Base-by-base conservation (phyloP, 31 red algal genomes). In the Bonnemaisonia californica region DNA sequence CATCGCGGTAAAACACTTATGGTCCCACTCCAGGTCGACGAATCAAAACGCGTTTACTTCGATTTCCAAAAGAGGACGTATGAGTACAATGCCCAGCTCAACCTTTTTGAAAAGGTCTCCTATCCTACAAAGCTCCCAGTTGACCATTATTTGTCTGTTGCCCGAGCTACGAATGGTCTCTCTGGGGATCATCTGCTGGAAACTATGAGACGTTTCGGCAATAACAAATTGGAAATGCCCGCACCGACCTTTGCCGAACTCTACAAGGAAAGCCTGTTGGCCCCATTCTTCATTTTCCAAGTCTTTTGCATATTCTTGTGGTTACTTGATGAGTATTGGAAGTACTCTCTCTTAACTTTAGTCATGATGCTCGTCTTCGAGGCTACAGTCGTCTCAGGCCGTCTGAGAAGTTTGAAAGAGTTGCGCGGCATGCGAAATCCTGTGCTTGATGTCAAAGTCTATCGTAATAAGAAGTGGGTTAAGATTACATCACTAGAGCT, bases 281-380 rank as follows among this genome's bases (percentile, higher is more conserved):
- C 93, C 4, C 97, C 97, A 3, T 95, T 99, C 62, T 99, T 99
- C 56, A 79, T 95, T 47, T 99, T 99, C 72, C 95, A 97, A 65
- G 85, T 99, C 2, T 96, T 96, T 61, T 96, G 97, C 80, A 82
- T 96, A 36, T 81, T 96, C 59, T 75, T 99, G 1, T 99, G 97
- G 97, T 63, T 91, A 31, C 69, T 99, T 1, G 97, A 99, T 54
- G 93, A 95, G 59, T 91, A 95, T 56, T 96, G 93, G 93, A 86
- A 91, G 48, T 99, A 94, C 66, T 93, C 93, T 21, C 80, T 96
- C 16, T 56, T 94, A 74, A 96, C 97, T 7, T 71, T 99, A 57
- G 84, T 45, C 35, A 96, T 96, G 93, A 91, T 99, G 88, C 66
- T 99, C n/a, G 27, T 93, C 5, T 96, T 99, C 72, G 97, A 99